Base-by-base conservation (phyloP, 169 alveolate genomes). In the Eimeria mitis region DNA sequence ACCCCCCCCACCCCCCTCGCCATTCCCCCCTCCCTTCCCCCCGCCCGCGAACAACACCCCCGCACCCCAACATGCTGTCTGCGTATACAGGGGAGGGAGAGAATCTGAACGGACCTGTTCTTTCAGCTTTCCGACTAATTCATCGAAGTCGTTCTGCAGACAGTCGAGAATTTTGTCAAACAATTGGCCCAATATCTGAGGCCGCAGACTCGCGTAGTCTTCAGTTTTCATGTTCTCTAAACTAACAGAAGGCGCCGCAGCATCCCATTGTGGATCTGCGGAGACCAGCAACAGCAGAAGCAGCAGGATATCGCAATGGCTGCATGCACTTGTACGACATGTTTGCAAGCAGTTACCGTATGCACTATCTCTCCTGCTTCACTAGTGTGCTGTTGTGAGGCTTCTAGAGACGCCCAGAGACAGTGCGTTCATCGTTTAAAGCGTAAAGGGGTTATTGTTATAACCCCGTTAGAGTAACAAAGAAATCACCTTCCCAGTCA, bases 171-270 rank as follows among this genome's bases (percentile, higher is more conserved):
- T 68, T 25, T 31, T 65, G 84, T 91, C 95, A 78, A 91, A 91
- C 81, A 91, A 54, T 73, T 91, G 95, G n/a, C 95, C 91, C 42
- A 91, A 44, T 44, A 91, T 49, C 91, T 91, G 76, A 47, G 95
- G 95, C 61, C 52, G 92, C 92, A 85, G 61, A 28, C 42, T 56
- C 47, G 65, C 73, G 31, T 85, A 85, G 63, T 85, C 92, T 3
- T 63, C 81, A n/a, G 65, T 85, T 25, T 49, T 63, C 92, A 85
- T 25, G 21, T 61, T 85, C n/a, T 85, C 92, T 9, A 85, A 52
- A 44, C 83, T 85, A 63, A 49, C 70, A 13, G 92, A 37, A 19
- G 92, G 56, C 52, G 19, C 54, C n/a, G 34, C 1, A 21, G 81
- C 31, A 8, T 71, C 31, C 81, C 81, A 71, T 40, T 31, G n/a